Percentiles rank a stretch among this genome's conserved stretches.
These are phyloP conservation scores for Coccomyxa sp. DNA, from an alignment of 139 green algal genomes.

Conservation along the genomic window DNA sequence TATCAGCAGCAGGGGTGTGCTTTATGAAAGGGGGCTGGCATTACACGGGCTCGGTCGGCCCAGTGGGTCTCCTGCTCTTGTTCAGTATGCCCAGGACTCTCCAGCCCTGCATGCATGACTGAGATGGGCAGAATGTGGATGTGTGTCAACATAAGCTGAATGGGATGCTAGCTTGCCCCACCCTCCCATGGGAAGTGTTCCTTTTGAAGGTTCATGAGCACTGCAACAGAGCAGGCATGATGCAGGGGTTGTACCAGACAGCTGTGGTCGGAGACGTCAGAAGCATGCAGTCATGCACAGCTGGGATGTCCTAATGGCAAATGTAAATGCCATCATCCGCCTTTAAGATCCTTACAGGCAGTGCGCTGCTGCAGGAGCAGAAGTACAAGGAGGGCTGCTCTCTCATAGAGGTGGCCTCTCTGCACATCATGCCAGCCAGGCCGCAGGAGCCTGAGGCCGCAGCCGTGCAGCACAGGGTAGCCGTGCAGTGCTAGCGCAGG, in stretches of 20 bases:
- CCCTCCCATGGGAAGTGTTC: neutral
- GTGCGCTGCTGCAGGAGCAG: slow-evolving; percentile 2
- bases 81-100: too few relatives aligned
- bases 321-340: neutral
- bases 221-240: neutral
- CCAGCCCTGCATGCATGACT: too few relatives aligned
- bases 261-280: neutral
- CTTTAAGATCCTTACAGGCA: neutral
- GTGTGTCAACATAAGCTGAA: too few relatives aligned
- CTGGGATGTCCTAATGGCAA: neutral
- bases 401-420: slow-evolving; percentile 6
- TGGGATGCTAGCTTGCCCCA: too few relatives aligned
- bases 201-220: neutral
- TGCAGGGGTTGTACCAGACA: neutral
- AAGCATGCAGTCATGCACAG: neutral
- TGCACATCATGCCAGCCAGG: neutral
- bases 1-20: too few relatives aligned
- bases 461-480: neutral
- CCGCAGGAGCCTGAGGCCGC: neutral
- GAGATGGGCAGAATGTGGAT: too few relatives aligned
- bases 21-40: too few relatives aligned
- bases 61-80: too few relatives aligned
- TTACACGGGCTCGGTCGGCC: too few relatives aligned
- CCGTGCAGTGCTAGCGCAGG: neutral
- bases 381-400: slow-evolving; percentile 7